Evolutionary conservation across 768 basidiomycete genomes (phyloP).

Genomic region (Pleurotus platypus): DNA sequence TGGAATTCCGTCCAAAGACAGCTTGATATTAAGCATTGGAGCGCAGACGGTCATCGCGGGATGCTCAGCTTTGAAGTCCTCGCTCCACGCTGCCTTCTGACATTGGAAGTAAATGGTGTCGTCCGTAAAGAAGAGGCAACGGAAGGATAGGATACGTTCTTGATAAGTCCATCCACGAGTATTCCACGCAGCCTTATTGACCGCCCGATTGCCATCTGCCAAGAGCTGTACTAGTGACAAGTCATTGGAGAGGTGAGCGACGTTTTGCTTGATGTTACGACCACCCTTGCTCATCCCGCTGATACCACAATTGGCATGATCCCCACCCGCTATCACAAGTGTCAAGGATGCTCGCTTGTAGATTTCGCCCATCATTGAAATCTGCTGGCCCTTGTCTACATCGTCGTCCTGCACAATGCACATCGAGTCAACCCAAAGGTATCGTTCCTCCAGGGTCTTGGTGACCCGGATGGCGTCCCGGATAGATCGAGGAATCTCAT

Average conservation of each 20-base stretch:
- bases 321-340: neutral
- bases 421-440: constrained; percentile 1
- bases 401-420: neutral
- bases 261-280: neutral
- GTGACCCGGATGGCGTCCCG: neutral
- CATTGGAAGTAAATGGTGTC: neutral
- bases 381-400: neutral
- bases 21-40: neutral
- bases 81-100: neutral
- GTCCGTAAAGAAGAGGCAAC: neutral
- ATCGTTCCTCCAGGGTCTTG: neutral
- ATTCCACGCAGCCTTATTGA: neutral
- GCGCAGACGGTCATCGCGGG: neutral
- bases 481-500: neutral
- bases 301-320: neutral
- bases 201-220: neutral
- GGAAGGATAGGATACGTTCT: neutral
- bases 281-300: neutral
- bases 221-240: neutral
- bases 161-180: neutral
- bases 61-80: neutral
- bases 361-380: neutral
- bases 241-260: neutral
- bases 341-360: neutral
- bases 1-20: neutral